Evolutionary conservation across 495 filamentous ascomycete genomes (phyloP).

Genomic region (Astrocystis sublimbata): DNA sequence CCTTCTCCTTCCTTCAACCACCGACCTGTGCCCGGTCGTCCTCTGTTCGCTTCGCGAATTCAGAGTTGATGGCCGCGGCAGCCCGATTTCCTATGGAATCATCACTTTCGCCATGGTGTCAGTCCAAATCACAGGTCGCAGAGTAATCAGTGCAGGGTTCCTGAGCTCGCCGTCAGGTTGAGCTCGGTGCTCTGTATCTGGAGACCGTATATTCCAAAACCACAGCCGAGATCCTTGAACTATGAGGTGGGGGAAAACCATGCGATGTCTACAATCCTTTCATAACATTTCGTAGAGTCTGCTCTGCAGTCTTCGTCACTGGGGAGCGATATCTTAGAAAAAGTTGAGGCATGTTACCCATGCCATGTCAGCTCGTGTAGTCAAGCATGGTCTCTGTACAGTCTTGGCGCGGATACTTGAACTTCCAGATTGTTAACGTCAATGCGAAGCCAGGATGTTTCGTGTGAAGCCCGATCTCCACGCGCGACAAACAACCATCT

Average conservation of each 20-base stretch:
- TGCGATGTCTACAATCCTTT: constrained; percentile 65
- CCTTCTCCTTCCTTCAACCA: constrained; percentile 52
- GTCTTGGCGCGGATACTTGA: no score
- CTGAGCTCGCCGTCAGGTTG: constrained; percentile 70
- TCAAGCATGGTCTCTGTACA: no score
- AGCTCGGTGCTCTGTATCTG: constrained; percentile 65
- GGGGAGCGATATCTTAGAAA: no score
- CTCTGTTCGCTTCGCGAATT: constrained; percentile 55
- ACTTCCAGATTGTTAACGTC: no score
- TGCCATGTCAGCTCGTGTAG: no score
- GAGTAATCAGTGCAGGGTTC: constrained; percentile 59
- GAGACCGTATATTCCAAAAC: constrained; percentile 85
- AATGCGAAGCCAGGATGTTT: no score
- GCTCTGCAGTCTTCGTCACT: not conserved
- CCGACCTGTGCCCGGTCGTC: constrained; percentile 85
- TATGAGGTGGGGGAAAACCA: constrained; percentile 86
- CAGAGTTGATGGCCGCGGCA: constrained; percentile 78
- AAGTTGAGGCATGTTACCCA: no score
- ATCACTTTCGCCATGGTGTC: constrained; percentile 66
- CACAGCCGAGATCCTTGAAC: constrained; percentile 80
- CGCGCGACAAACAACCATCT: no score
- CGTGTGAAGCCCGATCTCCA: no score
- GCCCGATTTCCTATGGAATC: constrained; percentile 86
- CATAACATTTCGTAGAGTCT: not conserved
- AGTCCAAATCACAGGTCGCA: constrained; percentile 94